Percentiles rank a stretch among this genome's conserved stretches.
phyloP scores from a whole-genome alignment of 768 basidiomycete species.

The Lentinula aciculospora region DNA sequence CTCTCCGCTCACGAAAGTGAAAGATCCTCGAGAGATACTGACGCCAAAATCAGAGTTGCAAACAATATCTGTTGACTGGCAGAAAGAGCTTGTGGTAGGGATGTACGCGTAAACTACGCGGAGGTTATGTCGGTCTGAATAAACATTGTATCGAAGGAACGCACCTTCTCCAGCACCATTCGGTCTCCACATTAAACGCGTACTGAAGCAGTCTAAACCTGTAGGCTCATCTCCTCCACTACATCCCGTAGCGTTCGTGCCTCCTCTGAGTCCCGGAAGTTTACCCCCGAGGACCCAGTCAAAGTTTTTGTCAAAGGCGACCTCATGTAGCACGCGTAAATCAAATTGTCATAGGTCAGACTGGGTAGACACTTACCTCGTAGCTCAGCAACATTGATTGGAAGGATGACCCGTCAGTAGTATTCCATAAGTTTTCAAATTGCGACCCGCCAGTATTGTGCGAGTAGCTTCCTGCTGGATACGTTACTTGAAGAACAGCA shows the following conservation, averaged over 20 bases:
- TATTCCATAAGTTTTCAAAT: conserved; percentile 65
- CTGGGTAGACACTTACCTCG: conserved; percentile 17
- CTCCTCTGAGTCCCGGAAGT: conserved; percentile 72
- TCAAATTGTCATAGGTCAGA: background rate
- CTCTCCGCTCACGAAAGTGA: conserved; percentile 56
- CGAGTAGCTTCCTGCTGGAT: conserved; percentile 55
- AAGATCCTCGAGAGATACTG: conserved; percentile 65
- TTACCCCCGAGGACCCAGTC: conserved; percentile 75
- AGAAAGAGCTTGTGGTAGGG: conserved; percentile 56
- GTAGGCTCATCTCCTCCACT: conserved; percentile 61
- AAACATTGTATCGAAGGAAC: conserved; percentile 13
- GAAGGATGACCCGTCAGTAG: conserved; percentile 48
- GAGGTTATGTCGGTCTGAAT: conserved; percentile 1
- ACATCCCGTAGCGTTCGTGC: conserved; percentile 55
- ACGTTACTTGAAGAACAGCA: conserved; percentile 54
- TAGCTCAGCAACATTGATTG: conserved; percentile 53
- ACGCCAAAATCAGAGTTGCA: conserved; percentile 77
- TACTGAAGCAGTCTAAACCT: conserved; percentile 67
- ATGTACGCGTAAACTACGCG: conserved; percentile 75
- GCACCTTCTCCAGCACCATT: conserved; percentile 64
- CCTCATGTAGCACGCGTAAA: conserved; percentile 45
- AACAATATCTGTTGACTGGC: conserved; percentile 43
- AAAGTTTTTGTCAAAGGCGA: conserved; percentile 63
- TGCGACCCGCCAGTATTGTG: conserved; percentile 61
- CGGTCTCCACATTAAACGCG: conserved; percentile 72